phyloP scores from a whole-genome alignment of 2,329 filamentous ascomycete genomes.

The Botryosphaeria agaves region DNA sequence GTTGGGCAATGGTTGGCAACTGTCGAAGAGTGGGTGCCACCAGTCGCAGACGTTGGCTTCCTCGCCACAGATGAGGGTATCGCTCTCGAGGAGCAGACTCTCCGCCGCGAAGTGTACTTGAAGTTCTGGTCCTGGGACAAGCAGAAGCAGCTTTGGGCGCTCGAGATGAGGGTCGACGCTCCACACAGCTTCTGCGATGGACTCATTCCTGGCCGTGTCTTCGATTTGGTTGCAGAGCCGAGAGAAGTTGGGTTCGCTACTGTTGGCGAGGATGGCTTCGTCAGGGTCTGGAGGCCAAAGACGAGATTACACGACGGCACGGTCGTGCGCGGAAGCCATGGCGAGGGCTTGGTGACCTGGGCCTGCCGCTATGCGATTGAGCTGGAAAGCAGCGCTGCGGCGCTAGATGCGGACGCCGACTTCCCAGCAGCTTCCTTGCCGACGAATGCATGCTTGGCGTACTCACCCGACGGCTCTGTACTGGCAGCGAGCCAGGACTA shows the following conservation, averaged over 20 bases:
- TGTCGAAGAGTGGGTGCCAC: constrained; percentile 77
- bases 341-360: constrained; percentile 55
- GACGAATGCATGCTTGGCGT: constrained; percentile 50
- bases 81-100: constrained; percentile 22
- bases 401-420: constrained; percentile 7
- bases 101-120: constrained; percentile 56
- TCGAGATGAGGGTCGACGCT: constrained; percentile 68
- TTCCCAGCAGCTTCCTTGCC: constrained; percentile 18
- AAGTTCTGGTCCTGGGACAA: constrained; percentile 73
- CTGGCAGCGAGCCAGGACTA: constrained; percentile 42
- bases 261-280: constrained; percentile 60
- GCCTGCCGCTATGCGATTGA: constrained; percentile 41
- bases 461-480: constrained; percentile 70
- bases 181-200: constrained; percentile 46
- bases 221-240: constrained; percentile 59
- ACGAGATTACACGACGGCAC: constrained; percentile 51
- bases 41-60: constrained; percentile 46
- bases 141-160: constrained; percentile 42
- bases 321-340: constrained; percentile 39
- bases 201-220: constrained; percentile 37
- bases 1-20: constrained; percentile 86
- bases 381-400: constrained; percentile 20
- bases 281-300: constrained; percentile 70
- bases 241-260: constrained; percentile 60
- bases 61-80: constrained; percentile 25